Evolutionary conservation across 495 filamentous ascomycete species (phyloP), one percentile per base, ranked within the genome.

Genomic region (Penicillium lagena): DNA sequence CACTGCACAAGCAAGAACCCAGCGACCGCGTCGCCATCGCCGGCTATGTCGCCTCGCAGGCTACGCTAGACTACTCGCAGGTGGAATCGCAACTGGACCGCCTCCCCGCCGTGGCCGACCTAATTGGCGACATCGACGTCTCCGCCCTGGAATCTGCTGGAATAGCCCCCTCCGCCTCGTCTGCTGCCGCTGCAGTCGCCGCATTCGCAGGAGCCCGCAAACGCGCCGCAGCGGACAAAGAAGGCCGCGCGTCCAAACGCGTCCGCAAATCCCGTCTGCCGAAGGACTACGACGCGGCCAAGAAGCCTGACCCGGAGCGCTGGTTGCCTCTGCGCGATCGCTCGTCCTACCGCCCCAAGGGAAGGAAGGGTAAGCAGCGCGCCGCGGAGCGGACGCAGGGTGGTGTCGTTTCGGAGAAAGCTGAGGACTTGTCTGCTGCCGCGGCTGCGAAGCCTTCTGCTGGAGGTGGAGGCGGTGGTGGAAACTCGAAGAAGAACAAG

Each of bases 251-350:
- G 3, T 79, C 77, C 56, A 89, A 86, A 56, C 82, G 83, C 46
- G 70, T 81, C 42, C 75, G 82, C 38, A 83, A 85, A 56, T 78
- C 72, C 7, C 67, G 76, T 35, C 70, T 95, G 40, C 89, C 90
- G 13, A 90, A 90, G 67, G 78, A 88, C 55, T 90, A 82, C 54
- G 87, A 82, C 47, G 63, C 75, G 31, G 76, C 68, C 54, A 95
- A 89, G 73, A 79, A 77, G 36, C 72, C 86, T 7, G 93, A 97
- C 56, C 83, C 87, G 1, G 94, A 99, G 66, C 70, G 93, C 39
- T 99, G 93, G 93, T 64, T 97, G 46, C 91, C 93, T 15, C 68
- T 97, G 45, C 77, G 83, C 39, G 93, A 99, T 56, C 76, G 93
- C 12, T 94, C 86, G 50, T 83, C 78, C 35, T 99, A 95, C 66